Evolutionary conservation across 2,329 filamentous ascomycete genomes (phyloP).

Genomic region (Dactylellina cionopaga): DNA sequence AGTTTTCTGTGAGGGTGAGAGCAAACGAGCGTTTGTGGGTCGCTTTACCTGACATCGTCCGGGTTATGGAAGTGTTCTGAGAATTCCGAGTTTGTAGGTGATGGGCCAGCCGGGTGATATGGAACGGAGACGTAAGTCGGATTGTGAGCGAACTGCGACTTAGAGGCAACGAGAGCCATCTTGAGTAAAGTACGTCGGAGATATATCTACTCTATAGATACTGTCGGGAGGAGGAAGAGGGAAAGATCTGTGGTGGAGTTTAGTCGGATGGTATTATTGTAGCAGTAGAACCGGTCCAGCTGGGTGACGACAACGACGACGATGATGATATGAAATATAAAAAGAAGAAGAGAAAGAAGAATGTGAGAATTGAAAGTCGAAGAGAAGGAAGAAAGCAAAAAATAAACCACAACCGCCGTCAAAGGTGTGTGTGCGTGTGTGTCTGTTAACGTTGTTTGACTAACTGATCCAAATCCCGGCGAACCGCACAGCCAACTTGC

Average conservation of each 20-base stretch:
- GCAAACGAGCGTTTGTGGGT: slow-evolving; percentile 2
- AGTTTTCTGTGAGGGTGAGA: slow-evolving; percentile 60
- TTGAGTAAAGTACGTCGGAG: not conserved
- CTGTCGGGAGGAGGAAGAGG: not conserved
- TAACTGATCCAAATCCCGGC: too few species aligned
- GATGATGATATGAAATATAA: not conserved
- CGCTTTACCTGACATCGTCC: slow-evolving; percentile 58
- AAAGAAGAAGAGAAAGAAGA: not conserved
- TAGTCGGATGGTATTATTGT: not conserved
- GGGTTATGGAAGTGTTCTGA: slow-evolving; percentile 55
- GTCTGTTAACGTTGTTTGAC: too few species aligned
- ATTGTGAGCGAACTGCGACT: slow-evolving; percentile 56
- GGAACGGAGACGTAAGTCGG: slow-evolving; percentile 54
- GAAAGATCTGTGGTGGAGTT: not conserved
- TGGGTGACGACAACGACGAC: slow-evolving; percentile 1
- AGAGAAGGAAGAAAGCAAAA: not conserved
- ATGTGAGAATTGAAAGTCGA: too few species aligned
- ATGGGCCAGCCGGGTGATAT: slow-evolving; percentile 55
- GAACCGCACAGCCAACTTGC: too few species aligned
- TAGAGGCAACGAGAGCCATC: slow-evolving; percentile 57
- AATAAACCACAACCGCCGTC: too few species aligned
- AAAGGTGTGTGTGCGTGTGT: too few species aligned
- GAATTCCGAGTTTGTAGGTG: slow-evolving; percentile 57
- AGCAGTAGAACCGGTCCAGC: slow-evolving; percentile 1
- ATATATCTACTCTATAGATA: slow-evolving; percentile 27